Conservation (phyloP, 495 filamentous ascomycete species). For the Saxispiralis lemnorum region DNA sequence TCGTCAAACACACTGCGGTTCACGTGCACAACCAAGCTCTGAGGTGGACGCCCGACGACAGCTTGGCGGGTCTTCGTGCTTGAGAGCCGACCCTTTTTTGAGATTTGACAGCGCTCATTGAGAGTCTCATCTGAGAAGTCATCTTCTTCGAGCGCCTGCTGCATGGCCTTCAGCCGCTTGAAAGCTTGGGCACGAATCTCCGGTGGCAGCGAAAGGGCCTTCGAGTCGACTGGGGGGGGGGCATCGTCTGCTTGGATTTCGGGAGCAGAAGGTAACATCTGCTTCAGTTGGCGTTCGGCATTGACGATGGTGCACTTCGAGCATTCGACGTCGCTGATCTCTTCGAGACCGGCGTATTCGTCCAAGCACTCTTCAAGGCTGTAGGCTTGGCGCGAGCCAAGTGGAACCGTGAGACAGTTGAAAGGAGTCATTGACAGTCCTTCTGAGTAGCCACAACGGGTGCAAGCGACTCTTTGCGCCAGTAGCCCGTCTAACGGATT, state of each 20-base stretch:
- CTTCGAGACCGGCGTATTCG: slow-evolving; percentile 67
- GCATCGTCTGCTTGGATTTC: neutral
- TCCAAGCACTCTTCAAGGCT: slow-evolving; percentile 63
- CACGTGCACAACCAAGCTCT: slow-evolving; percentile 65
- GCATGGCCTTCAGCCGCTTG: slow-evolving; percentile 42
- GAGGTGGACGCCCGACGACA: slow-evolving; percentile 64
- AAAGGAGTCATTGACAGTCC: slow-evolving; percentile 78
- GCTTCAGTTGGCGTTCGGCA: slow-evolving; percentile 30
- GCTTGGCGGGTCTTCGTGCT: slow-evolving; percentile 78
- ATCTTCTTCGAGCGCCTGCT: slow-evolving; percentile 55
- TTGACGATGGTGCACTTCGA: slow-evolving; percentile 69
- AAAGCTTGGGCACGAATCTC: slow-evolving; percentile 10
- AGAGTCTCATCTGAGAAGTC: slow-evolving; percentile 65
- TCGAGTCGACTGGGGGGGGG: slow-evolving; percentile 11
- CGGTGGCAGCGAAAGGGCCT: slow-evolving; percentile 10
- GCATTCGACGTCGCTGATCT: slow-evolving; percentile 77
- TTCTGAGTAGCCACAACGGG: slow-evolving; percentile 68
- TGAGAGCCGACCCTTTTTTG: slow-evolving; percentile 44
- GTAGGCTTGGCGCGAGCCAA: slow-evolving; percentile 35
- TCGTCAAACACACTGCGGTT: slow-evolving; percentile 88
- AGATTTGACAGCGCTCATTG: slow-evolving; percentile 53
- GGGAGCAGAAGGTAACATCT: slow-evolving; percentile 21
- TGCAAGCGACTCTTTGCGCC: slow-evolving; percentile 80
- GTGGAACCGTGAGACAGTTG: slow-evolving; percentile 76
- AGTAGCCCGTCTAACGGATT: slow-evolving; percentile 76